Evolutionary conservation across 345 rosid species (phyloP), one percentile per base, ranked within the genome.

Genomic region (Orychophragmus violaceus): DNA sequence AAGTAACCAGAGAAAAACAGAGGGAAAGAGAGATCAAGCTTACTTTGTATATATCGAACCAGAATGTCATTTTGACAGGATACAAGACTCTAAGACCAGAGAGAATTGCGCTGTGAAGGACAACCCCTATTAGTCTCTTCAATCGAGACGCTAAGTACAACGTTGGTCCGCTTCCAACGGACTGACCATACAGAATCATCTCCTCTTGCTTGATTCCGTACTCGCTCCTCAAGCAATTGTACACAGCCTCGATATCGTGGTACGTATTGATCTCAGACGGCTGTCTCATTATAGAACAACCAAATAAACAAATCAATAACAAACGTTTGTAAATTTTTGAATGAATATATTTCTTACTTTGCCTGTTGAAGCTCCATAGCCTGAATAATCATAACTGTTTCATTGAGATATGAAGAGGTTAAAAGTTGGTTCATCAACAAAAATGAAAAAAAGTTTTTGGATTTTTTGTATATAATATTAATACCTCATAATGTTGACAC

Each of bases 321-420:
- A 60, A 39, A 28, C 1, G 52, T 49, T 17, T 30, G 14, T 42
- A 32, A 4, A 28, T 9, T 14, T 29, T 19, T 19, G 27, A 49
- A 51, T 60, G 12, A 59, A 7, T 8, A 0, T 37, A 10, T 25
- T 0, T 70, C 36, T 53, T 82, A 90, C 97, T 90, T 86, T 93
- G 21, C 98, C 97, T 11, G 94, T 77, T 53, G 98, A 93, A 68
- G 76, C 97, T 74, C 98, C 98, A 74, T 90, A 93, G 66, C 97
- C 98, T 12, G 97, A 93, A 82, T 93, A 93, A 62, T 93, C 98
- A 74, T 93, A 93, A 81, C 98, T 93, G 91, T 42, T 53, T 41
- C 29, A 27, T 39, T 21, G 1, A 37, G 59, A 69, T 1, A 49
- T 10, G 0, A 50, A 59, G 14, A 50, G 3, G 33, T 39, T 59